Base-by-base conservation (phyloP, 2,329 filamentous ascomycete genomes). In the Pseudogymnoascus sp. region DNA sequence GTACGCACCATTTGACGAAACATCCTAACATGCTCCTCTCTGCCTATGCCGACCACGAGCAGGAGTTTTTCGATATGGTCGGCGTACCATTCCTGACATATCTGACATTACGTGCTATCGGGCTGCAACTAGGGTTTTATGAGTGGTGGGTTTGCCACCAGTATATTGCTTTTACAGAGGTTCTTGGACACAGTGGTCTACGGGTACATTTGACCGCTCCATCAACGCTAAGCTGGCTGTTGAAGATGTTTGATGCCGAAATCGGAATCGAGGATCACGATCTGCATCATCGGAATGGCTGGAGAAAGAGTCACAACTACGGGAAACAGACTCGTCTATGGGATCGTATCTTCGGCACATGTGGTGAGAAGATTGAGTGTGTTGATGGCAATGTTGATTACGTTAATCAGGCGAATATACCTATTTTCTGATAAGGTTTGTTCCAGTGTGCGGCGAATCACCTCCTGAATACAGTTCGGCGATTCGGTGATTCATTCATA, bases 131-230 rank as follows among this genome's bases (percentile, higher is more conserved):
- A 73, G 76, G 75, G 1, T 79, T 79, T 65, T 78, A 78, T 58
- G 76, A 78, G 42, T 77, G 74, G 75, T 79, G 76, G 76, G 64
- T 79, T 15, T 79, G 76, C 65, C 74, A 78, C 60, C 70, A 76
- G 60, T 79, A 77, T 59, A 69, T 79, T 31, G 69, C 76, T 10
- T 79, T 73, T 66, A 67, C 74, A 12, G 76, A 78, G 62, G 59
- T 76, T 3, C 66, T 69, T 27, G 75, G 76, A 3, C 76, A 78
- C 59, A 74, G 71, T 31, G 75, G 76, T 0, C 62, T 78, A 12
- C 73, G 77, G 1, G 58, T 78, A 8, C 72, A 73, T 58, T 67
- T 71, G 0, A 71, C 69, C 0, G 70, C 74, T 0, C 74, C 76
- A 0, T 71, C 70, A 0, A 71, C 74, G 0, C 63, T 76, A 18